Conservation (phyloP, 108 stramenopile genomes). For the Ochromonas danica region DNA sequence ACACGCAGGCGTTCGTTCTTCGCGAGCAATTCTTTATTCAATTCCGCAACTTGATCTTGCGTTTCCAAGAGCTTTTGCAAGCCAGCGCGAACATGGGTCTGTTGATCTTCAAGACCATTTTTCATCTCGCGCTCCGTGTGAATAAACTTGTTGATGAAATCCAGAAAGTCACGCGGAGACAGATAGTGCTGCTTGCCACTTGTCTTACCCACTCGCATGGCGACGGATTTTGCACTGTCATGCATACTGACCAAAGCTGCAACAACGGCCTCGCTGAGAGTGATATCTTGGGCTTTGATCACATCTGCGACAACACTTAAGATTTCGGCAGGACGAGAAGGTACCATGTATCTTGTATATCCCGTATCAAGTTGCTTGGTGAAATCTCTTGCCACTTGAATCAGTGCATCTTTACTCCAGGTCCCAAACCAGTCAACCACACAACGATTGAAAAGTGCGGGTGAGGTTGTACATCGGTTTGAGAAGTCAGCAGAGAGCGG, state of each 20-base stretch:
- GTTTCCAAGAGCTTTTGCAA: conserved; percentile 87
- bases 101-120: conserved; percentile 84
- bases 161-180: conserved; percentile 91
- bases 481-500: conserved; percentile 69
- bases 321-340: not conserved
- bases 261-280: conserved; percentile 82
- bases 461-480: conserved; percentile 87
- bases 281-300: conserved; percentile 29
- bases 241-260: conserved; percentile 87
- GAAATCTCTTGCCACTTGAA: conserved; percentile 76
- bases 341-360: conserved; percentile 61
- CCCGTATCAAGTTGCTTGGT: conserved; percentile 69
- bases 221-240: conserved; percentile 61
- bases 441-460: conserved; percentile 98
- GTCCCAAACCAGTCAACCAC: conserved; percentile 99
- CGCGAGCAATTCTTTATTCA: conserved; percentile 71
- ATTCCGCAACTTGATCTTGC: conserved; percentile 81
- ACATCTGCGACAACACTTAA: not conserved
- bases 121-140: conserved; percentile 68
- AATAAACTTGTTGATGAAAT: conserved; percentile 86
- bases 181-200: conserved; percentile 71
- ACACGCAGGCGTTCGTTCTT: conserved; percentile 73
- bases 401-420: conserved; percentile 86
- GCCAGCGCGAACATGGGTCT: conserved; percentile 91
- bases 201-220: conserved; percentile 1